Evolutionary conservation across 768 basidiomycete species (phyloP), one percentile per base, ranked within the genome.

Genomic region (Podaxis sp.): DNA sequence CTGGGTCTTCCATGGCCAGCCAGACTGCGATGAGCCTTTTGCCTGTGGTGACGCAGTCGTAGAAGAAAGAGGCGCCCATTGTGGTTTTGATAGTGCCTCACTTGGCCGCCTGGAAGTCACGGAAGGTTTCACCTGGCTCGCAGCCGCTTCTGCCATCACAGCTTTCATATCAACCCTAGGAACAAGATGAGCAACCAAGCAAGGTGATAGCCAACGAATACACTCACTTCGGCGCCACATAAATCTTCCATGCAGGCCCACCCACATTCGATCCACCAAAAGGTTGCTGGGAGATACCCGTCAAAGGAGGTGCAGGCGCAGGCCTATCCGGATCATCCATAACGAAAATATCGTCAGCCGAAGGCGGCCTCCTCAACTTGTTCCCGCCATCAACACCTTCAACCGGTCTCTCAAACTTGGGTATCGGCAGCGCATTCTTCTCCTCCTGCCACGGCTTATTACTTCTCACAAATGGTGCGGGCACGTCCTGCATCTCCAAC

Each of bases 71-170:
- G 33, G 33, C 10, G 10, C 8, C 41, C 20, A 10, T 13, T 60
- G 59, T n/a, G 2, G n/a, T 54, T 56, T 64, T 15, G 40, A 63
- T 0, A 51, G 61, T 46, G 50, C 53, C 5, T 59, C 53, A 15
- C 24, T 44, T 6, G 41, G 26, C 24, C 17, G 36, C 22, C 48
- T 48, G 3, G 37, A 22, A 28, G 15, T 33, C 37, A 3, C 64
- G 6, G 68, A 50, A 2, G 70, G 24, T 20, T 65, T 52, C 22
- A 60, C 63, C 40, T 70, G 66, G 36, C 60, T 69, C 5, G 54
- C 54, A 2, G 80, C 86, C 1, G 88, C 83, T 73, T 95, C 95
- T 0, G 89, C 91, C 84, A 98, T 93, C 62, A 98, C 85, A 15
- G 84, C 75, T 68, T 89, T 90, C 84, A 98, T 88, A 70, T 96